A percentile compares a stretch with the other conserved stretches of the same genome.
phyloP scores from a whole-genome alignment of 768 basidiomycete species.

The Rhizopogon roseolus region DNA sequence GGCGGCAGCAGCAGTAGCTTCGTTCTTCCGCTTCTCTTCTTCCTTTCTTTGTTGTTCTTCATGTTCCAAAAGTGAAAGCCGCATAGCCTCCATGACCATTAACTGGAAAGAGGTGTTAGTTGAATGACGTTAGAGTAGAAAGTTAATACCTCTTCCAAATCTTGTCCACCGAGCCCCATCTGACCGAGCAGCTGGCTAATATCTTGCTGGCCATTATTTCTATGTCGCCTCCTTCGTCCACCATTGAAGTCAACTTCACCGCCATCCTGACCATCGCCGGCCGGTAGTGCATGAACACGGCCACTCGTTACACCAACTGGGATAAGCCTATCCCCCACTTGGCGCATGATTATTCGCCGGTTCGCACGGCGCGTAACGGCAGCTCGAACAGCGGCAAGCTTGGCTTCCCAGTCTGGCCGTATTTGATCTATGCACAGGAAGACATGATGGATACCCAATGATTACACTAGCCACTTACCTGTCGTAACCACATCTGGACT shows the following conservation, averaged over 20 bases:
- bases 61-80: constrained; percentile 88
- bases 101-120: constrained; percentile 44
- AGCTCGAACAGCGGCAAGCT: constrained; percentile 89
- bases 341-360: constrained; percentile 95
- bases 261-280: constrained; percentile 49
- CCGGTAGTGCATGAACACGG: constrained; percentile 61
- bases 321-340: constrained; percentile 95
- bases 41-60: constrained; percentile 87
- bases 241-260: constrained; percentile 36
- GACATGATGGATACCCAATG: constrained; percentile 4
- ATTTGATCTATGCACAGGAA: constrained; percentile 68
- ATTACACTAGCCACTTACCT: constrained; percentile 41
- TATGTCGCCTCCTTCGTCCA: constrained; percentile 46
- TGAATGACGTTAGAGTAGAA: constrained; percentile 6
- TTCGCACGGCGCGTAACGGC: constrained; percentile 96
- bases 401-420: constrained; percentile 97
- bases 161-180: constrained; percentile 78
- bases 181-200: constrained; percentile 56
- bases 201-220: constrained; percentile 45
- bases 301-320: constrained; percentile 96
- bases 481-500: constrained; percentile 89
- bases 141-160: constrained; percentile 80
- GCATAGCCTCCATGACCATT: constrained; percentile 99
- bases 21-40: constrained; percentile 60
- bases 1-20: constrained; percentile 24